These are phyloP conservation scores for Microthlaspi erraticum DNA, from an alignment of 345 rosid genomes.

Conservation along the genomic window DNA sequence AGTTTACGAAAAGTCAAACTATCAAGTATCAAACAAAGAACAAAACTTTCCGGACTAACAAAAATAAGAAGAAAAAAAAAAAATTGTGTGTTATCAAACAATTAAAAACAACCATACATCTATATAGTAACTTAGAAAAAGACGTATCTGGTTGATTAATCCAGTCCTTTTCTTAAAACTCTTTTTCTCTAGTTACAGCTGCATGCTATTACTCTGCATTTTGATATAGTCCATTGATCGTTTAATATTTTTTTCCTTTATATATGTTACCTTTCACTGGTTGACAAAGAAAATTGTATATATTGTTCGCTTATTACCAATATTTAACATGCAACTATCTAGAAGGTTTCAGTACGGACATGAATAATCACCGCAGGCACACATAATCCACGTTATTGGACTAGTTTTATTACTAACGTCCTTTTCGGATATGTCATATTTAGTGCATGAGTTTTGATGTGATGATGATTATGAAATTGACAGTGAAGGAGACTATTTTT, in stretches of 20 bases:
- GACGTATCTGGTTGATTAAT: too few species aligned
- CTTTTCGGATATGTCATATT: conserved; percentile 16
- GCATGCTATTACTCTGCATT: too few species aligned
- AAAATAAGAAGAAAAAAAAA: not conserved
- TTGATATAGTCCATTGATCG: too few species aligned
- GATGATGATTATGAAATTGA: conserved; percentile 39
- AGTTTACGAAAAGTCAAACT: too few species aligned
- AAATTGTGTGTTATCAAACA: not conserved
- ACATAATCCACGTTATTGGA: conserved; percentile 21
- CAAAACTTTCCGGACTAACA: not conserved
- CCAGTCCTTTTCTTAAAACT: too few species aligned
- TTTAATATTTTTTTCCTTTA: not conserved
- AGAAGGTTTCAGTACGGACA: not conserved
- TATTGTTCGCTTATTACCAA: not conserved
- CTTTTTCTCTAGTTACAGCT: too few species aligned
- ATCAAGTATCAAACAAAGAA: conserved; percentile 1
- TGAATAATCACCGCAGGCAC: conserved; percentile 8
- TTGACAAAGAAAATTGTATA: not conserved
- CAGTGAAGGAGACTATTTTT: conserved; percentile 27
- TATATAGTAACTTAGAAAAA: too few species aligned
- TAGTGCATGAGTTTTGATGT: conserved; percentile 27
- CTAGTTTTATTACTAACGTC: not conserved
- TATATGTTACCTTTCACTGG: not conserved
- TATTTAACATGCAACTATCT: conserved; percentile 13
- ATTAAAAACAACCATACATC: too few species aligned